Base-by-base conservation (phyloP, 108 stramenopile species). In the Schizochytrium sp. region DNA sequence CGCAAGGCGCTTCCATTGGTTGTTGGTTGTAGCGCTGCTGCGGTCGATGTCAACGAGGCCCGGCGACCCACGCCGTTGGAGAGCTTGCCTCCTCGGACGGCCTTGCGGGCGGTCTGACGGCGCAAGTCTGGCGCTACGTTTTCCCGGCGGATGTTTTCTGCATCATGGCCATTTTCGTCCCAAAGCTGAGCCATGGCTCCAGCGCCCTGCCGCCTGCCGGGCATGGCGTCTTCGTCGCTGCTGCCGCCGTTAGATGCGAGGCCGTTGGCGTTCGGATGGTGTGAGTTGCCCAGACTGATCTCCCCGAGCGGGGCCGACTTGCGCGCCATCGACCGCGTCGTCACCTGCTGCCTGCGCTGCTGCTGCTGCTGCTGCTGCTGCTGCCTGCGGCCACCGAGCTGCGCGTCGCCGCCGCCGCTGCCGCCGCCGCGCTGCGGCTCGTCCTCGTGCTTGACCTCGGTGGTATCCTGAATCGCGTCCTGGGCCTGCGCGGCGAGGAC, bases 31-130 rank as follows among this genome's bases (percentile, higher is more conserved):
- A 41, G 34, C 63, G 63, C 25, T 14, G 63, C 63, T 18, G 63
- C 63, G 0, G 25, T 18, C 63, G 63, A 12, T 18, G 25, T 16
- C 14, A 5, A 41, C 41, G 63, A 2, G 10, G 18, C 63, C 63
- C 63, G 25, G 34, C 63, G 63, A 23, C 63, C 63, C 14, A 69
- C 63, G 14, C 63, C 63, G 63, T 18, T 69, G 8, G 63, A 69
- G 63, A 83, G 44, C 76, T 34, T 83, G 45, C 76, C 76, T 43
- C 76, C 76, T 8, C 76, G 76, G 43, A 83, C 76, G 51, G 76
- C 76, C 76, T 53, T 83, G 63, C 63, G 63, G 8, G 63, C 63
- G 63, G 63, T 69, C 63, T 69, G 63, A 14, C 41, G 25, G 8
- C 63, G 63, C 34, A 69, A 23, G 63, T 69, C 41, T 12, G 25